phyloP scores from a whole-genome alignment of 257 asterid species.

The Fraxinus quadrangulata region DNA sequence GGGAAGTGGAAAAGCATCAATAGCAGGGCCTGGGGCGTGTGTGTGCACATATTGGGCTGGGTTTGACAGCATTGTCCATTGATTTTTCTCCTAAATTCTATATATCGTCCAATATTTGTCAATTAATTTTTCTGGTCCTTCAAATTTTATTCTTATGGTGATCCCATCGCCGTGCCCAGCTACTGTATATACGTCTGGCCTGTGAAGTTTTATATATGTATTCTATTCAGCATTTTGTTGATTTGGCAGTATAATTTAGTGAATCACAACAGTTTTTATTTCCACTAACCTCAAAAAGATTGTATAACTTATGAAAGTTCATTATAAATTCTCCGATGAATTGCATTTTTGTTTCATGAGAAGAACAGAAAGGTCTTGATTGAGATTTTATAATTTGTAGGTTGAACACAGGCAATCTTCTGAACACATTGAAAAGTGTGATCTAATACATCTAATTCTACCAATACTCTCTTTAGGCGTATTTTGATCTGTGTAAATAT shows the following conservation, averaged over 20 bases:
- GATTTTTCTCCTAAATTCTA: background rate
- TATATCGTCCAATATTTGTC: background rate
- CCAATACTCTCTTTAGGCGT: background rate
- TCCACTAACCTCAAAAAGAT: background rate
- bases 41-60: background rate
- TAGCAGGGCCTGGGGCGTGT: background rate
- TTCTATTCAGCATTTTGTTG: background rate
- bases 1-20: background rate
- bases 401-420: background rate
- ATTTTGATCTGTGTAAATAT: background rate
- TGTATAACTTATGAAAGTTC: background rate
- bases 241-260: background rate
- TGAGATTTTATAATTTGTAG: background rate
- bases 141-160: background rate
- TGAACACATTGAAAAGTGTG: background rate
- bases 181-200: background rate
- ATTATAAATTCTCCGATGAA: background rate
- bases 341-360: background rate
- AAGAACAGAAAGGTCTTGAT: background rate
- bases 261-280: background rate
- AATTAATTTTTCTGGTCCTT: background rate
- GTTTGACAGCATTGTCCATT: background rate
- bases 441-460: background rate
- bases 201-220: background rate
- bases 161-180: background rate